Base-by-base conservation (phyloP, 129 eudicot genomes). In the Saposhnikovia divaricata region DNA sequence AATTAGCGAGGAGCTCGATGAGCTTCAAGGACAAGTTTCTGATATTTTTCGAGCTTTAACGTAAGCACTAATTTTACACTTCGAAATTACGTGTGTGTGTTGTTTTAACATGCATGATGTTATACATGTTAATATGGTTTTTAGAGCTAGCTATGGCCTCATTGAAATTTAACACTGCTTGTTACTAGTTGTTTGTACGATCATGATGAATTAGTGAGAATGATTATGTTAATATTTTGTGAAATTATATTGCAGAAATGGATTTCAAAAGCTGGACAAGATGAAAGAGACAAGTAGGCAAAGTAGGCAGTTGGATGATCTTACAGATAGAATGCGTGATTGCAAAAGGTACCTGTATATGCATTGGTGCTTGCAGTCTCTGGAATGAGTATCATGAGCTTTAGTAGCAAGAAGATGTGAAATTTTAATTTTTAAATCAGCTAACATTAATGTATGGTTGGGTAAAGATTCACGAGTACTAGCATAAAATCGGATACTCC, bases 241-340 rank as follows among this genome's bases (percentile, higher is more conserved):
- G 69, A 61, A 16, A 16, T 81, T 79, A 5, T 59, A 48, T 25
- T 65, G 70, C 88, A 95, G 99, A 80, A 92, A 92, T 90, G 99
- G 99, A 80, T 95, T 95, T 80, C 97, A 95, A 80, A 95, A 95
- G 76, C 80, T 95, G 83, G 99, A 95, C 84, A 95, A 92, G 85
- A 87, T 92, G 82, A 95, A 95, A 85, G 99, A 95, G 68, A 48
- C 97, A 34, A 90, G 76, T 79, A 85, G 99, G 80, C 96, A 84
- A 80, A 95, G 96, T 83, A 87, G 97, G 90, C 97, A 95, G 88
- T 85, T 95, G 90, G 99, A 95, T 80, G 99, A 95, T 81, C 99
- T 95, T 53, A 95, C 99, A 0, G 99, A 82, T 23, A 95, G 90
- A 87, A 89, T 95, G 97, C 92, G 97, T 27, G 97, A 95, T 46